Percentiles rank a stretch among this genome's conserved stretches.
These are phyloP conservation scores for Saccharomycopsis selenospora DNA, from an alignment of 805 yeast species.

Conservation along the genomic window DNA sequence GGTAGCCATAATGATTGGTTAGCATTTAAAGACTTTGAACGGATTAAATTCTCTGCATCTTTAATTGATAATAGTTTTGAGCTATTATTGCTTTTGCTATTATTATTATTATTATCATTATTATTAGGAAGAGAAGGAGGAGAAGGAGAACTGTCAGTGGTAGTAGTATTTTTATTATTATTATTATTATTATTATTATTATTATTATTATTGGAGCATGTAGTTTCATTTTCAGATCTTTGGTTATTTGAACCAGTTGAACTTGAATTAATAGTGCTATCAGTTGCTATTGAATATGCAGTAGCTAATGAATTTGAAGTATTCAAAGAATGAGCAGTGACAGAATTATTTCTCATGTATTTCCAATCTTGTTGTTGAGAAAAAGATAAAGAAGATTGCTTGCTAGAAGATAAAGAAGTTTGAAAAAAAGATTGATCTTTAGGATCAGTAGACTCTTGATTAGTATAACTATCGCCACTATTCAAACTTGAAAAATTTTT, in stretches of 20 bases:
- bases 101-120: not conserved
- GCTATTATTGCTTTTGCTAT: not conserved
- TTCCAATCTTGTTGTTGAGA: not conserved
- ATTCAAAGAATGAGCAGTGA: not conserved
- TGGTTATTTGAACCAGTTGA: not conserved
- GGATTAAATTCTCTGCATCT: constrained; percentile 12
- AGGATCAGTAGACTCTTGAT: not conserved
- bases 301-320: not conserved
- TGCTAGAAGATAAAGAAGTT: too few relatives aligned
- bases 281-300: not conserved
- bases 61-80: constrained; percentile 13
- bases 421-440: too few relatives aligned
- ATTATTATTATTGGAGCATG: not conserved
- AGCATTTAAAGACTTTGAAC: constrained; percentile 1
- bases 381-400: too few relatives aligned
- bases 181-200: too few relatives aligned
- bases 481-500: not conserved
- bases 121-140: not conserved
- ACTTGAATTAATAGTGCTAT: not conserved
- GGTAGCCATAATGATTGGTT: constrained; percentile 48
- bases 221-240: not conserved
- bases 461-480: constrained; percentile 5
- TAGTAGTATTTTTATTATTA: not conserved
- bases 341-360: not conserved
- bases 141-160: not conserved